Conservation (phyloP, 768 basidiomycete species). For the Lactarius akahatsu region DNA sequence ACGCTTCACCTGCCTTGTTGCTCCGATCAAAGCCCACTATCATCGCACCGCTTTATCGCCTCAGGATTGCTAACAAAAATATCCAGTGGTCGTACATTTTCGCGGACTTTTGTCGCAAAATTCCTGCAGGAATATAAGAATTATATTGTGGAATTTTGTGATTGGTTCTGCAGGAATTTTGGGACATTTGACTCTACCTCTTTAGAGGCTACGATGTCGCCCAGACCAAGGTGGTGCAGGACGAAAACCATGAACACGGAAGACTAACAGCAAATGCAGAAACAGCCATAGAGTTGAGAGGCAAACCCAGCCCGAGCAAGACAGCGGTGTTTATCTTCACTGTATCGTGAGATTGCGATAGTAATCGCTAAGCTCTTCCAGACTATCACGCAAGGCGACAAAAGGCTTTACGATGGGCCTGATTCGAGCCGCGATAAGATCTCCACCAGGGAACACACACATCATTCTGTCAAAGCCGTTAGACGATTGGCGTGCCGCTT, state of each 20-base stretch:
- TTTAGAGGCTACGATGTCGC: too few species aligned
- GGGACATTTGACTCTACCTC: too few species aligned
- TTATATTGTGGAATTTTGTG: too few species aligned
- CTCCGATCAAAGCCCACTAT: neutral
- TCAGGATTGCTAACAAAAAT: neutral
- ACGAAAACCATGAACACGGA: neutral
- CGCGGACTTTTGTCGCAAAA: too few species aligned
- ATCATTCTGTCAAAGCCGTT: neutral
- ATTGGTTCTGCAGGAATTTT: too few species aligned
- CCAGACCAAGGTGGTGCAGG: neutral
- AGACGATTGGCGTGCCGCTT: neutral
- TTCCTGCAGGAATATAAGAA: too few species aligned
- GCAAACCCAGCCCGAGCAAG: too few species aligned
- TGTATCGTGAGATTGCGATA: neutral
- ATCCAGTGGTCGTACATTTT: too few species aligned
- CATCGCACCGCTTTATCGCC: neutral
- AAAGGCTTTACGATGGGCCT: neutral
- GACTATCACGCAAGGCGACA: neutral
- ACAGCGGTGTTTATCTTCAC: too few species aligned
- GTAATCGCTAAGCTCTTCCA: neutral
- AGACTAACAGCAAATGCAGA: neutral
- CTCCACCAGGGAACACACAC: neutral
- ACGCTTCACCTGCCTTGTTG: neutral
- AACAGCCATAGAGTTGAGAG: neutral
- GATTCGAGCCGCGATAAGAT: neutral